These are phyloP conservation scores for Colletotrichum theobromicola DNA, from an alignment of 2,329 filamentous ascomycete species.

Conservation along the genomic window DNA sequence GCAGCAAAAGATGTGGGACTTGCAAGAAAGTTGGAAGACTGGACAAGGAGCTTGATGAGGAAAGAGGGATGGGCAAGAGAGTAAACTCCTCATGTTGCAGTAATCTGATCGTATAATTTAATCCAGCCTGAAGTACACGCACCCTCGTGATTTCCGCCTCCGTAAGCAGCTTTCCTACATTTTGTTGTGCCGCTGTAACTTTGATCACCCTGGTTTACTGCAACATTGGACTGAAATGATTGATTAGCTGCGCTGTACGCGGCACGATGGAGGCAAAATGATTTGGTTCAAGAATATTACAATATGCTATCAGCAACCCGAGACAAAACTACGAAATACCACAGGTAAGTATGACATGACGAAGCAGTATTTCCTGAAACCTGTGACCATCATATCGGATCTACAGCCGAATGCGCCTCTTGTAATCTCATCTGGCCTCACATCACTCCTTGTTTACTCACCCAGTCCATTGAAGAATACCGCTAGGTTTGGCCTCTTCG, in stretches of 20 bases:
- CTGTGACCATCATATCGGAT: too few species aligned
- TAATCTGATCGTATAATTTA: not conserved
- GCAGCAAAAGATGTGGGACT: constrained; percentile 37
- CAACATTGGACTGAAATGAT: not conserved
- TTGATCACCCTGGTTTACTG: not conserved
- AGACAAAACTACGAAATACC: not conserved
- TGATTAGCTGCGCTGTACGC: not conserved
- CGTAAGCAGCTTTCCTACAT: not conserved
- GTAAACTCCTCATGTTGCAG: not conserved
- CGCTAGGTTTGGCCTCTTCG: too few species aligned
- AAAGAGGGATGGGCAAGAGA: constrained; percentile 31
- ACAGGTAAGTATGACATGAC: too few species aligned
- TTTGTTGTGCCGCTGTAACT: not conserved
- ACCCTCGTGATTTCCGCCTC: not conserved
- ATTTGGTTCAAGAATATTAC: not conserved
- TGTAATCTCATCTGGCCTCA: too few species aligned
- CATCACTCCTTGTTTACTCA: too few species aligned
- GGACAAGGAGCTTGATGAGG: constrained; percentile 35
- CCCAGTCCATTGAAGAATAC: too few species aligned
- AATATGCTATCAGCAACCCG: not conserved
- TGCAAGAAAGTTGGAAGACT: constrained; percentile 36
- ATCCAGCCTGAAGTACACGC: not conserved
- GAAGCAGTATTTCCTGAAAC: too few species aligned
- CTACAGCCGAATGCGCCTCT: too few species aligned
- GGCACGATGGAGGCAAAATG: not conserved